These are phyloP conservation scores for Auricularia cornea DNA, from an alignment of 768 basidiomycete species.

Conservation along the genomic window DNA sequence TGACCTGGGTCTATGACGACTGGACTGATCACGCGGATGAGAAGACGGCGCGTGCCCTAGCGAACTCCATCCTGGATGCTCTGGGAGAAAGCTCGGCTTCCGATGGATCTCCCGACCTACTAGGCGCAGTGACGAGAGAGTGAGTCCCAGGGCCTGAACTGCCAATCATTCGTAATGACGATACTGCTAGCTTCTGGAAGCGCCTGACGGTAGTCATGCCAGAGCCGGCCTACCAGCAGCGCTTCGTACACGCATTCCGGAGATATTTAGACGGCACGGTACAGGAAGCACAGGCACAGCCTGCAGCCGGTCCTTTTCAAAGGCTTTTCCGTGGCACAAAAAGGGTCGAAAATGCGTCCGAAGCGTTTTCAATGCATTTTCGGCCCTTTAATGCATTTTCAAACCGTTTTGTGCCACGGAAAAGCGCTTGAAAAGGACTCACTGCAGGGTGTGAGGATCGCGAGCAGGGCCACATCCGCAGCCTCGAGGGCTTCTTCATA, in stretches of 20 bases:
- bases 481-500: constrained; percentile 32
- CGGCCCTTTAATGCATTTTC: no score
- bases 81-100: constrained; percentile 14
- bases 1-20: constrained; percentile 44
- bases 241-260: constrained; percentile 32
- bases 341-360: no score
- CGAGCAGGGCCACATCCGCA: constrained; percentile 21
- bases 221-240: constrained; percentile 16
- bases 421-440: no score
- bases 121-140: not conserved
- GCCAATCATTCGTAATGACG: no score
- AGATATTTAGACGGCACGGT: constrained; percentile 31
- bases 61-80: constrained; percentile 32
- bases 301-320: no score
- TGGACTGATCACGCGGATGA: constrained; percentile 35
- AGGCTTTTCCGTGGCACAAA: no score
- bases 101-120: not conserved
- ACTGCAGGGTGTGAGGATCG: no score
- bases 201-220: constrained; percentile 16
- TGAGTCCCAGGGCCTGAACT: no score
- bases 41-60: constrained; percentile 21
- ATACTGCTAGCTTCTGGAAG: constrained; percentile 27
- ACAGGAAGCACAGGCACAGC: constrained; percentile 33
- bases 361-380: no score
- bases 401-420: no score